phyloP scores from a whole-genome alignment of 306 rosid species.

The Quillaja saponaria region DNA sequence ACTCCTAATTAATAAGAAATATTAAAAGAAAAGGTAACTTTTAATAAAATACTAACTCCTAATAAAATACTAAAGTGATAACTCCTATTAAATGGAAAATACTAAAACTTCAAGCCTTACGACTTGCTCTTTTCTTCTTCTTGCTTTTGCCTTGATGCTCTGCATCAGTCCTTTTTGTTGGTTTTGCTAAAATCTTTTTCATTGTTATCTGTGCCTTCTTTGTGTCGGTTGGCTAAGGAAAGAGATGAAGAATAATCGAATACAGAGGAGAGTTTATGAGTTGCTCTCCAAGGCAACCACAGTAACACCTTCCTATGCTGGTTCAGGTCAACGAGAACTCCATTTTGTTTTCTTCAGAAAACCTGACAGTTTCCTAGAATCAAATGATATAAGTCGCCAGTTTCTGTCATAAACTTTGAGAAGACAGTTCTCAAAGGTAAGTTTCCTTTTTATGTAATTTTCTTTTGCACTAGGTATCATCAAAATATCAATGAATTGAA shows the following conservation, averaged over 20 bases:
- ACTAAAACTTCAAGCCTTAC: too few relatives aligned
- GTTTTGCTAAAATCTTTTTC: slow-evolving; percentile 21
- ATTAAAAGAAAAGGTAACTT: too few relatives aligned
- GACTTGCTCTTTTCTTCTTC: too few relatives aligned
- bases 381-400: slow-evolving; percentile 47
- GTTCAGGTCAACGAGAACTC: slow-evolving; percentile 62
- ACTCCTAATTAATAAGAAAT: too few relatives aligned
- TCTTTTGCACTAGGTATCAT: slow-evolving; percentile 11
- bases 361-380: slow-evolving; percentile 71
- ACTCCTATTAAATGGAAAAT: too few relatives aligned
- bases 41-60: too few relatives aligned
- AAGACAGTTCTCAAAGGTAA: slow-evolving; percentile 75
- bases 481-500: slow-evolving; percentile 4
- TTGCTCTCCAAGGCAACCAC: slow-evolving; percentile 78
- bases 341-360: slow-evolving; percentile 77
- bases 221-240: slow-evolving; percentile 66
- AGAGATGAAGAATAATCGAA: slow-evolving; percentile 79
- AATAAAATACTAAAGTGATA: too few relatives aligned
- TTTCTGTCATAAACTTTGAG: slow-evolving; percentile 70
- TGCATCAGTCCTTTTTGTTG: background rate
- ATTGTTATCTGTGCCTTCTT: slow-evolving; percentile 32
- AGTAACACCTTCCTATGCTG: slow-evolving; percentile 43
- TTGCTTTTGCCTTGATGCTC: too few relatives aligned
- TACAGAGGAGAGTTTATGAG: slow-evolving; percentile 77
- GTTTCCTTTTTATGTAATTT: slow-evolving; percentile 10